A percentile compares a stretch with the other conserved stretches of the same genome.
Conservation (phyloP, 2,329 filamentous ascomycete species). For the Phaeosphaeriaceae sp. region DNA sequence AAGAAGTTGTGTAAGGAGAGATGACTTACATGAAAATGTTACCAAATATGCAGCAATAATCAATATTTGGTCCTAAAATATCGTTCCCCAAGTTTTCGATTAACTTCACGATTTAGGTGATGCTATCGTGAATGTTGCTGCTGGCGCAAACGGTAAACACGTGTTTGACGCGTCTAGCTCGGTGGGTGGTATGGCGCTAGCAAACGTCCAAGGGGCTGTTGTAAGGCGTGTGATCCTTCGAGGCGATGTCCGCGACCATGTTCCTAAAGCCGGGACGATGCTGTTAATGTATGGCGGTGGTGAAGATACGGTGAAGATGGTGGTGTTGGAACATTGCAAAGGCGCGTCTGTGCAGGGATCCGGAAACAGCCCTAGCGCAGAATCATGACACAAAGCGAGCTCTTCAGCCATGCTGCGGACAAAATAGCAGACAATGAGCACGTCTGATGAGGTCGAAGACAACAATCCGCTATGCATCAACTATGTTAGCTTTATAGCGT, state of each 20-base stretch:
- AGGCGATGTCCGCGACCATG: slow-evolving; percentile 24
- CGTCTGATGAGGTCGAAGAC: background rate
- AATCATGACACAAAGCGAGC: slow-evolving; percentile 6
- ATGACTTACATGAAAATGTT: background rate
- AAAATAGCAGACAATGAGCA: slow-evolving; percentile 13
- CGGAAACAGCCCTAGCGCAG: slow-evolving; percentile 5
- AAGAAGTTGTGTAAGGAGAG: slow-evolving; percentile 7
- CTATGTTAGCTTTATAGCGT: background rate
- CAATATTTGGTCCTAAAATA: background rate
- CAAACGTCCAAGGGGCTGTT: slow-evolving; percentile 8
- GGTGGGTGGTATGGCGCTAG: slow-evolving; percentile 15
- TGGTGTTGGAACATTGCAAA: slow-evolving; percentile 16
- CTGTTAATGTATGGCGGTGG: slow-evolving; percentile 14
- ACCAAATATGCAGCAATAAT: background rate
- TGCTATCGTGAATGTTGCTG: slow-evolving; percentile 8
- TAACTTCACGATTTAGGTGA: slow-evolving; percentile 15
- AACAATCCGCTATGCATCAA: background rate
- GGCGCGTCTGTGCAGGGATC: slow-evolving; percentile 8
- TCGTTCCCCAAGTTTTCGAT: background rate
- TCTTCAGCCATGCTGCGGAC: slow-evolving; percentile 10
- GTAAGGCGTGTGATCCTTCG: slow-evolving; percentile 13
- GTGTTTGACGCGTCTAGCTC: slow-evolving; percentile 35
- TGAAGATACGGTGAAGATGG: slow-evolving; percentile 14
- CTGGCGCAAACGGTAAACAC: slow-evolving; percentile 16
- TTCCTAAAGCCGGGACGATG: slow-evolving; percentile 11